Evolutionary conservation across 2,329 filamentous ascomycete genomes (phyloP), one percentile per base, ranked within the genome.

Genomic region (Microsporum canis): DNA sequence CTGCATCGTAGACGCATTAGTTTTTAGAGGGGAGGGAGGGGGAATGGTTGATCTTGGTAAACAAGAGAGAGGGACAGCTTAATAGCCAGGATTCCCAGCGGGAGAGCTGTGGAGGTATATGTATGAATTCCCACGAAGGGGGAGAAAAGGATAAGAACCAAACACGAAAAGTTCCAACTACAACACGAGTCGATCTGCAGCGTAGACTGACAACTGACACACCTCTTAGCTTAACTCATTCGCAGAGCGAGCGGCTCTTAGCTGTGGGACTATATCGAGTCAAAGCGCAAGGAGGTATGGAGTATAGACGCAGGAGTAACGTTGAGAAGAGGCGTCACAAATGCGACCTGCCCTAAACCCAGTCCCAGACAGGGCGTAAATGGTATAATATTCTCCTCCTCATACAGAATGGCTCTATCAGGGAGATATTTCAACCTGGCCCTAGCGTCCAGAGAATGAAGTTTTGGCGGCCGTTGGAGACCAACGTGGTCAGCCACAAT

Each of bases 1-100:
- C 56, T 60, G 62, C 64, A 66, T 66, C 5, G 27, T 51, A 47
- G 8, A 12, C 17, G 23, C 43, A 12, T 31, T 29, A 51, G 45
- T 29, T 3, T 51, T 12, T 51, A 7, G 27, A 14, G 8, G 7
- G 10, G 10, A 17, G 17, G 43, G 5, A 5, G 3, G 27, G 14
- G 27, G 14, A 51, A 51, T 7, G 45, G 1, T 23, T 23, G 17
- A 23, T 23, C 17, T 23, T 23, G 17, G 17, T 23, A 23, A 51
- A 12, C 17, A 49, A 31, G 45, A 51, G 23, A 14, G n/a, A 45
- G 3, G 7, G 12, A 17, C 5, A n/a, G 12, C 5, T 3, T 33
- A 14, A 12, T 12, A 51, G 45, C 45, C 8, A 5, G 27, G 3
- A 31, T 29, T 51, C 12, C 45, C 39, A n/a, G 39, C 39, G 39